A percentile compares a stretch with the other conserved stretches of the same genome.
Evolutionary conservation across 805 yeast genomes (phyloP).

Genomic region (Saccharomyces jurei): DNA sequence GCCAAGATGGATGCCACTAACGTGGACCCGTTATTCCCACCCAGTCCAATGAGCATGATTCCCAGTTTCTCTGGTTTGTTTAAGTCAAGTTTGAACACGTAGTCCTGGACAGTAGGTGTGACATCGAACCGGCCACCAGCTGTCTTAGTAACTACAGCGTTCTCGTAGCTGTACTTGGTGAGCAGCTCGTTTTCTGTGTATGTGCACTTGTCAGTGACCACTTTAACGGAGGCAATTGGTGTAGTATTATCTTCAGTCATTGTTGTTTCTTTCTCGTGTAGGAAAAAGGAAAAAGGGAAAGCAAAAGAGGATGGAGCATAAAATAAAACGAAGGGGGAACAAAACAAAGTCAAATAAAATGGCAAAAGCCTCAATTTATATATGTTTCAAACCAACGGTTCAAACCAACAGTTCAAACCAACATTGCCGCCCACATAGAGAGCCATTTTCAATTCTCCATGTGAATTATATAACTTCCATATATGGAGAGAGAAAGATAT

Average conservation of each 20-base stretch:
- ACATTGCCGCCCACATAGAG: neutral
- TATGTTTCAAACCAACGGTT: neutral
- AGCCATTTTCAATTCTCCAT: neutral
- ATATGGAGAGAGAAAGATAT: neutral
- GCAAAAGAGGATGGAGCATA: no score
- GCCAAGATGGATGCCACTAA: slow-evolving; percentile 79
- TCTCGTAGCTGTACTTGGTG: slow-evolving; percentile 8
- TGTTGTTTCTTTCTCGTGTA: neutral
- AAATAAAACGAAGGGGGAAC: no score
- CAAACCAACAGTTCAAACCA: no score
- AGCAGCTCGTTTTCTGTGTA: neutral
- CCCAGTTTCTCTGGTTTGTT: slow-evolving; percentile 72
- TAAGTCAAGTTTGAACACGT: slow-evolving; percentile 80
- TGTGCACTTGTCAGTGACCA: neutral
- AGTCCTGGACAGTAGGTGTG: slow-evolving; percentile 62
- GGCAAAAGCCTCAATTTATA: neutral
- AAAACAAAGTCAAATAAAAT: neutral
- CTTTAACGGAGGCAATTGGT: neutral
- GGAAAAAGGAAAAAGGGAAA: no score
- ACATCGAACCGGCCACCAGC: slow-evolving; percentile 49
- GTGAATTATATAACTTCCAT: neutral
- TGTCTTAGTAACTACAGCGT: neutral
- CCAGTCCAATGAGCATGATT: slow-evolving; percentile 83
- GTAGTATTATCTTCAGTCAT: neutral
- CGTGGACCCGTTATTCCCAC: slow-evolving; percentile 95